Evolutionary conservation across 2,329 filamentous ascomycete species (phyloP).

Genomic region (Monilinia aucupariae): DNA sequence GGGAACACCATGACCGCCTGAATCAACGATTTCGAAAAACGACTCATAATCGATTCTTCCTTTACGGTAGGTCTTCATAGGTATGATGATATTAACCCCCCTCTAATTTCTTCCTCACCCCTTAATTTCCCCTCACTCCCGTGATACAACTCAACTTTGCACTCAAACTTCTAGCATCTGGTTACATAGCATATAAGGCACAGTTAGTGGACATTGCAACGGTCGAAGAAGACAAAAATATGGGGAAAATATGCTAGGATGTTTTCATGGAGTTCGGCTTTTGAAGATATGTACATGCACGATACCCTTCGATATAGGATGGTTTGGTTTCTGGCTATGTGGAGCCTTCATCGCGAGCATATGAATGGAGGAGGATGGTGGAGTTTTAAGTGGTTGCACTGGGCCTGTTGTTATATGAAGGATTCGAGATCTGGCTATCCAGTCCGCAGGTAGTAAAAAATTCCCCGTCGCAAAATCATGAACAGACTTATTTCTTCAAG

Average conservation of each 20-base stretch:
- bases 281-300: slow-evolving; percentile 8
- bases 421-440: neutral
- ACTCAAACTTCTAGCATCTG: slow-evolving; percentile 21
- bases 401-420: neutral
- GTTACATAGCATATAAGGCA: slow-evolving; percentile 24
- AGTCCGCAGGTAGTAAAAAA: neutral
- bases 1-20: neutral
- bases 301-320: slow-evolving; percentile 10
- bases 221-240: slow-evolving; percentile 1
- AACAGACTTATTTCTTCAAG: neutral
- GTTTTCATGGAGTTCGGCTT: slow-evolving; percentile 8
- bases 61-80: slow-evolving; percentile 29
- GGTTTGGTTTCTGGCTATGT: slow-evolving; percentile 1
- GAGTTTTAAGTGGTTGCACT: neutral
- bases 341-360: slow-evolving; percentile 2
- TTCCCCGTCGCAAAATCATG: neutral
- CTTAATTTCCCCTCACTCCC: slow-evolving; percentile 17
- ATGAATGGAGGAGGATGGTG: slow-evolving; percentile 1
- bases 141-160: slow-evolving; percentile 23
- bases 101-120: slow-evolving; percentile 14
- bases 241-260: neutral
- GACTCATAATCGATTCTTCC: neutral
- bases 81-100: slow-evolving; percentile 24
- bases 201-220: slow-evolving; percentile 16
- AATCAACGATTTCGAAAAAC: neutral